Conservation (phyloP, 2,329 filamentous ascomycete species). For the Metarhizium humberi region DNA sequence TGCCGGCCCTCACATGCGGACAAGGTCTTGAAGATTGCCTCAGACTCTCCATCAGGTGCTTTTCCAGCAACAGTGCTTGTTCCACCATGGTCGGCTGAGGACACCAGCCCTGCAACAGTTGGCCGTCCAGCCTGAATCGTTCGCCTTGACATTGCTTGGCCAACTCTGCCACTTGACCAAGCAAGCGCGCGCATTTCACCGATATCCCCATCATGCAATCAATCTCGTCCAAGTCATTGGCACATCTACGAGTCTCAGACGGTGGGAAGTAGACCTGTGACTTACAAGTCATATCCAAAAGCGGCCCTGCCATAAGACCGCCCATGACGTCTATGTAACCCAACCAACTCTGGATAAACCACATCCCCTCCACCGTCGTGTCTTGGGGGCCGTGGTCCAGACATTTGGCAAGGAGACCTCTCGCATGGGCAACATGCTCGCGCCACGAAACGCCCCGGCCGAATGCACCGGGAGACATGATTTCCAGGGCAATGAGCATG, state of each 20-base stretch:
- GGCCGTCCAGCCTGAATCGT: constrained; percentile 43
- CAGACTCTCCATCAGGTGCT: constrained; percentile 51
- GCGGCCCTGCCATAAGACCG: constrained; percentile 51
- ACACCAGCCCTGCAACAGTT: constrained; percentile 40
- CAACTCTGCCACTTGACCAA: constrained; percentile 65
- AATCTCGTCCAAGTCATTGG: constrained; percentile 45
- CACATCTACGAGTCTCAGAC: neutral
- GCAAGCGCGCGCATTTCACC: constrained; percentile 65
- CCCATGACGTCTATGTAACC: constrained; percentile 76
- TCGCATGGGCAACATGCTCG: constrained; percentile 64
- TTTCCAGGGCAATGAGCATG: constrained; percentile 76
- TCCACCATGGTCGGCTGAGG: constrained; percentile 34
- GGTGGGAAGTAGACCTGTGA: neutral
- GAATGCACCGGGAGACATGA: constrained; percentile 73
- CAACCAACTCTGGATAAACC: constrained; percentile 75
- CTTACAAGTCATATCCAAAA: neutral
- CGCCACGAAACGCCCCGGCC: constrained; percentile 77
- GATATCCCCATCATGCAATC: constrained; percentile 62
- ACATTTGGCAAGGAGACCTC: constrained; percentile 63
- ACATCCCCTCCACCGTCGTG: constrained; percentile 49
- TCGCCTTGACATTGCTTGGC: constrained; percentile 58
- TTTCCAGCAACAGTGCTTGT: constrained; percentile 50
- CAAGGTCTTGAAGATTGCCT: constrained; percentile 30
- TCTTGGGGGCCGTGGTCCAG: constrained; percentile 29
- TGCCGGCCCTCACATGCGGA: constrained; percentile 36